phyloP scores from a whole-genome alignment of 768 basidiomycete species.

The Tulasnella sp. region DNA sequence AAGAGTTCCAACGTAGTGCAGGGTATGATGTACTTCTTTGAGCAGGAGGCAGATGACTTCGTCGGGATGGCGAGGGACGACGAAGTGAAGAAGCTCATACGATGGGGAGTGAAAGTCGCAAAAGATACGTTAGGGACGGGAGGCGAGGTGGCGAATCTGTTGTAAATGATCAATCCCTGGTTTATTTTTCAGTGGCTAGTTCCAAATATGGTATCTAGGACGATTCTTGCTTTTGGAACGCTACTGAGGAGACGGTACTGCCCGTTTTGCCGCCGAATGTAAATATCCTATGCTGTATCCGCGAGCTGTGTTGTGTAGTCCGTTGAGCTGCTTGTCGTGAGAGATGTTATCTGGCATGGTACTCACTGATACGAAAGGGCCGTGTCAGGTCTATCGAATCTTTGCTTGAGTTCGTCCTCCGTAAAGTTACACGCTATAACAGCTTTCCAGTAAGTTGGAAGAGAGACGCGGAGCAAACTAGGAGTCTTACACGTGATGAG shows the following conservation, averaged over 20 bases:
- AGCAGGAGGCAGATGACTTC: slow-evolving; percentile 29
- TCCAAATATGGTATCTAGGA: background rate
- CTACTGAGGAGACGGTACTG: slow-evolving; percentile 56
- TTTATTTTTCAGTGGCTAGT: background rate
- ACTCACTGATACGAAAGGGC: slow-evolving; percentile 55
- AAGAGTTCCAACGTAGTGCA: slow-evolving; percentile 53
- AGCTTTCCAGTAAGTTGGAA: background rate
- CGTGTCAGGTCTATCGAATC: slow-evolving; percentile 38
- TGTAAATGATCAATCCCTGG: background rate
- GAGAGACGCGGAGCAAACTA: background rate
- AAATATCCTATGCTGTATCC: slow-evolving; percentile 58
- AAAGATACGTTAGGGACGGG: slow-evolving; percentile 57
- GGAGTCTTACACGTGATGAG: slow-evolving; percentile 60
- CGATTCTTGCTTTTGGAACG: slow-evolving; percentile 44
- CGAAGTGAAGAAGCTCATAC: slow-evolving; percentile 34
- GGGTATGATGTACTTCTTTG: slow-evolving; percentile 65
- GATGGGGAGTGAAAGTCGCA: slow-evolving; percentile 58
- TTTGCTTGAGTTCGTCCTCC: slow-evolving; percentile 52
- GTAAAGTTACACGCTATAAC: slow-evolving; percentile 72
- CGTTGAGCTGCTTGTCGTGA: background rate
- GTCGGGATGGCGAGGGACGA: slow-evolving; percentile 26
- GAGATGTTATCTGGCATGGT: background rate
- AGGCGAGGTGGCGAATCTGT: slow-evolving; percentile 14
- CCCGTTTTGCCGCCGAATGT: slow-evolving; percentile 71
- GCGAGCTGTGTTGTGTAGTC: slow-evolving; percentile 37